These are phyloP conservation scores for Knufia fluminis DNA, from an alignment of 2,329 filamentous ascomycete genomes.

Conservation along the genomic window DNA sequence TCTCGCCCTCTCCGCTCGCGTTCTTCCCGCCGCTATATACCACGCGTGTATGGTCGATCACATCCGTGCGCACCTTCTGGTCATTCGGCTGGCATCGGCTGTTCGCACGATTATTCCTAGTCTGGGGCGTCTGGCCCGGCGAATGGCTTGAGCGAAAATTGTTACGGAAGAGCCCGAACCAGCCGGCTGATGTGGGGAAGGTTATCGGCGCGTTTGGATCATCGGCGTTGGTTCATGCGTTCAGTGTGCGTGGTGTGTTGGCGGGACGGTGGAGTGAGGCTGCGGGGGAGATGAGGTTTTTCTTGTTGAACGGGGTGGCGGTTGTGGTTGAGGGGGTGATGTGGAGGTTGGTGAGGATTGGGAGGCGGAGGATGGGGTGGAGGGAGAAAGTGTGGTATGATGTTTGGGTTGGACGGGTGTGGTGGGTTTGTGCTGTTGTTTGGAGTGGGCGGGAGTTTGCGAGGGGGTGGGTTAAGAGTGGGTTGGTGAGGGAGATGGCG, in stretches of 20 bases:
- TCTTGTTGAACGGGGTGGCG: slow-evolving; percentile 27
- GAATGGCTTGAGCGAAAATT: slow-evolving; percentile 35
- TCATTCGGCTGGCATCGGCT: slow-evolving; percentile 38
- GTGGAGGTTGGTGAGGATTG: slow-evolving; percentile 14
- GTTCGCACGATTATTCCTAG: slow-evolving; percentile 36
- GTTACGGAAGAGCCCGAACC: slow-evolving; percentile 27
- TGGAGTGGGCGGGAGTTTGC: slow-evolving; percentile 36
- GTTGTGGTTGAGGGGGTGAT: slow-evolving; percentile 26
- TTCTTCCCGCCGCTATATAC: slow-evolving; percentile 40
- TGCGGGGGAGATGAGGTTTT: slow-evolving; percentile 28
- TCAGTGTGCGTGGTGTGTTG: slow-evolving; percentile 33
- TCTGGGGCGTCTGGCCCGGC: slow-evolving; percentile 39
- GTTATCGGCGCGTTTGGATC: slow-evolving; percentile 35
- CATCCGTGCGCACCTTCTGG: slow-evolving; percentile 34
- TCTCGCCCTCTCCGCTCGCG: slow-evolving; percentile 33
- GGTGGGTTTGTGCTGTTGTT: slow-evolving; percentile 34
- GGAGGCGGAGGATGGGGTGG: slow-evolving; percentile 16
- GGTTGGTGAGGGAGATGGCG: slow-evolving; percentile 33
- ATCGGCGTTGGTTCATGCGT: slow-evolving; percentile 34
- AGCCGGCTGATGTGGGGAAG: slow-evolving; percentile 36
- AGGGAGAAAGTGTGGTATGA: slow-evolving; percentile 26
- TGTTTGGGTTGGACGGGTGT: slow-evolving; percentile 29
- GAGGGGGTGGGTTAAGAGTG: slow-evolving; percentile 35
- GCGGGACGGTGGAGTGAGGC: slow-evolving; percentile 29
- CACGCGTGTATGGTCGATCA: slow-evolving; percentile 33